These are phyloP conservation scores for Polyplosphaeria fusca DNA, from an alignment of 495 filamentous ascomycete genomes.

Conservation along the genomic window DNA sequence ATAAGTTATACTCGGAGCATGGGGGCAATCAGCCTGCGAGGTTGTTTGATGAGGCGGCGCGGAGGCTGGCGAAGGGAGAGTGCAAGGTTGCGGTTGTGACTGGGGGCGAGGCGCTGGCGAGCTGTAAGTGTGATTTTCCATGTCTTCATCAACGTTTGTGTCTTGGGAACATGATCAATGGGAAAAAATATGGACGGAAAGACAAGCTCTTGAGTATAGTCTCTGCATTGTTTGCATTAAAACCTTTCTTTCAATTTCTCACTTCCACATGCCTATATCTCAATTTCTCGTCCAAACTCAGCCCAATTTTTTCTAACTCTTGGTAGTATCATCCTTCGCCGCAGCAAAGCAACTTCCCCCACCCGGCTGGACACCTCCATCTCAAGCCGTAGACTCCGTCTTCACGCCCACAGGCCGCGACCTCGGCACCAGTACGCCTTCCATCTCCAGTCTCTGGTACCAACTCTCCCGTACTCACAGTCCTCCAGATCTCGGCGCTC, in stretches of 20 bases:
- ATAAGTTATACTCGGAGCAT: constrained; percentile 49
- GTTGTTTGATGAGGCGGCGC: constrained; percentile 56
- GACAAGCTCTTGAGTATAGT: no score
- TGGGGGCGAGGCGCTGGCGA: constrained; percentile 56
- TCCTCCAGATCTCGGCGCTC: constrained; percentile 40
- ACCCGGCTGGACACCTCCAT: constrained; percentile 47
- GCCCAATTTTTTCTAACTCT: neutral
- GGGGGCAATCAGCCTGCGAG: constrained; percentile 54
- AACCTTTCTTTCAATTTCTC: no score
- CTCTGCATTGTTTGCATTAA: no score
- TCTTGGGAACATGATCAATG: no score
- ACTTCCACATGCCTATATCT: no score
- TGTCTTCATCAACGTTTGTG: no score
- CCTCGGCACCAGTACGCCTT: constrained; percentile 42
- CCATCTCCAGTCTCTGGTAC: constrained; percentile 13
- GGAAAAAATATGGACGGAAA: no score
- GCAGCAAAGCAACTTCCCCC: constrained; percentile 45
- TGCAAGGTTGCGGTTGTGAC: constrained; percentile 52
- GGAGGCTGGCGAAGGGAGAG: constrained; percentile 47
- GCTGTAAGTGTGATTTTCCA: constrained; percentile 45
- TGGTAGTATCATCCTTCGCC: constrained; percentile 38
- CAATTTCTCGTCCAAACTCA: no score
- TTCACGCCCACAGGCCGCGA: constrained; percentile 41
- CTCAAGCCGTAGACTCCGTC: constrained; percentile 39
- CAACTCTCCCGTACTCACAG: constrained; percentile 14